Evolutionary conservation across 371 early-diverging fungal species (phyloP).

Genomic region (Mortierella sp.): DNA sequence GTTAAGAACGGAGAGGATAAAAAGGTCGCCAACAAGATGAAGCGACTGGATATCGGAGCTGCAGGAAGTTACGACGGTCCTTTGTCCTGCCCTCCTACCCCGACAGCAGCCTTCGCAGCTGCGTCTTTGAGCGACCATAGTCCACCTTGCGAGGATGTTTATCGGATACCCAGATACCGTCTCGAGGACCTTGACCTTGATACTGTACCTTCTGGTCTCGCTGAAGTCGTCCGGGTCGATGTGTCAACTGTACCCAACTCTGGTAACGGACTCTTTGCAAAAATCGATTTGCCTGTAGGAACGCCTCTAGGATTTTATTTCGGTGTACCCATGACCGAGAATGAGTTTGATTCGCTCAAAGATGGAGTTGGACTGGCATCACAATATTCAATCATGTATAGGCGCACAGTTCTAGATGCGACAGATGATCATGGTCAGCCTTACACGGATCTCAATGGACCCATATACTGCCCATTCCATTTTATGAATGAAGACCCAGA

Average conservation of each 20-base stretch:
- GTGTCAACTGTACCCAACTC: slow-evolving; percentile 74
- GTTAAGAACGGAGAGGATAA: slow-evolving; percentile 19
- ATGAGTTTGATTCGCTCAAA: slow-evolving; percentile 88
- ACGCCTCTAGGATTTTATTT: slow-evolving; percentile 91
- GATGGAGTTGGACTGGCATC: slow-evolving; percentile 82
- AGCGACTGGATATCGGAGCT: slow-evolving; percentile 32
- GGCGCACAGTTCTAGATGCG: slow-evolving; percentile 87
- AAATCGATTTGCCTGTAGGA: slow-evolving; percentile 73
- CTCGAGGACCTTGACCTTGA: slow-evolving; percentile 53
- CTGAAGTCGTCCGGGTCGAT: slow-evolving; percentile 74
- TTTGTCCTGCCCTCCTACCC: slow-evolving; percentile 17
- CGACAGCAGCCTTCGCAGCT: background rate
- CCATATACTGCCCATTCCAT: slow-evolving; percentile 87
- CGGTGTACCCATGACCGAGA: slow-evolving; percentile 93
- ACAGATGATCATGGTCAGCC: slow-evolving; percentile 83
- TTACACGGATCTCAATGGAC: slow-evolving; percentile 71
- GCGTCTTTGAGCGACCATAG: slow-evolving; percentile 1
- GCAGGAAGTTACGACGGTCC: slow-evolving; percentile 13
- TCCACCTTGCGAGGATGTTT: background rate
- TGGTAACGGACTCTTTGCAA: slow-evolving; percentile 86
- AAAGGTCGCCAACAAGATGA: slow-evolving; percentile 25
- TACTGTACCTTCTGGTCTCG: slow-evolving; percentile 66
- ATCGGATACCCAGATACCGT: slow-evolving; percentile 15
- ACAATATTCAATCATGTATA: slow-evolving; percentile 86
- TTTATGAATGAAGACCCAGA: slow-evolving; percentile 82